Evolutionary conservation across 352 stramenopile species (phyloP).

Genomic region (Plasmopara muralis): DNA sequence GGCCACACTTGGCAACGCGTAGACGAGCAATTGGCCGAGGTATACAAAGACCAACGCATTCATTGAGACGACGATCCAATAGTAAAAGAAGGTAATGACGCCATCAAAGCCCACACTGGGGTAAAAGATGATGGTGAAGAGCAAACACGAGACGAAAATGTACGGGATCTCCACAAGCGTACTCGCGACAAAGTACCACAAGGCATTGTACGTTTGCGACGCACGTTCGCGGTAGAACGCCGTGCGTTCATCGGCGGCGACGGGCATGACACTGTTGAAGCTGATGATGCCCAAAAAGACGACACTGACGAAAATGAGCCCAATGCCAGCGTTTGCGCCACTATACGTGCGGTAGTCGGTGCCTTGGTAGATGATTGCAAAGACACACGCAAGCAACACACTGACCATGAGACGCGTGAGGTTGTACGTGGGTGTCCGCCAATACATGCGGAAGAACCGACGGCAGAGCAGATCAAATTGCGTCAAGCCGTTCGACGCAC

Average conservation of each 20-base stretch:
- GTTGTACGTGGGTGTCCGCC: conserved; percentile 81
- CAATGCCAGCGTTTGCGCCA: conserved; percentile 43
- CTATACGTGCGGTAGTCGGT: conserved; percentile 40
- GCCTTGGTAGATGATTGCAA: conserved; percentile 66
- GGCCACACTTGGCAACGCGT: conserved; percentile 33
- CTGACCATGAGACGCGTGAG: conserved; percentile 58
- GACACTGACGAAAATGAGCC: conserved; percentile 80
- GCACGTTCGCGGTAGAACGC: conserved; percentile 88
- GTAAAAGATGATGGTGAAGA: conserved; percentile 52
- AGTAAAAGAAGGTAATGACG: conserved; percentile 36
- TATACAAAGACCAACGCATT: conserved; percentile 49
- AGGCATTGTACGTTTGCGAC: conserved; percentile 72
- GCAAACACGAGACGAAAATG: conserved; percentile 35
- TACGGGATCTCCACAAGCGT: conserved; percentile 34
- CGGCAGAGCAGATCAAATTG: conserved; percentile 33
- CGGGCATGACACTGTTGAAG: conserved; percentile 26
- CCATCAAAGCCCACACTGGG: conserved; percentile 48
- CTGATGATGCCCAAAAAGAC: conserved; percentile 61
- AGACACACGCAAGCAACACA: conserved; percentile 61
- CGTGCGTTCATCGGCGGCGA: conserved; percentile 14
- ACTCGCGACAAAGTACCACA: conserved; percentile 59
- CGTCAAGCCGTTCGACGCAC: conserved; percentile 16
- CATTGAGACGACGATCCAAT: conserved; percentile 43
- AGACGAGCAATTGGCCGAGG: conserved; percentile 41
- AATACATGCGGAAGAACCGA: conserved; percentile 53